Percentiles rank a stretch among this genome's conserved stretches.
Evolutionary conservation across 2,329 filamentous ascomycete genomes (phyloP).

Genomic region (Byssothecium circinans): DNA sequence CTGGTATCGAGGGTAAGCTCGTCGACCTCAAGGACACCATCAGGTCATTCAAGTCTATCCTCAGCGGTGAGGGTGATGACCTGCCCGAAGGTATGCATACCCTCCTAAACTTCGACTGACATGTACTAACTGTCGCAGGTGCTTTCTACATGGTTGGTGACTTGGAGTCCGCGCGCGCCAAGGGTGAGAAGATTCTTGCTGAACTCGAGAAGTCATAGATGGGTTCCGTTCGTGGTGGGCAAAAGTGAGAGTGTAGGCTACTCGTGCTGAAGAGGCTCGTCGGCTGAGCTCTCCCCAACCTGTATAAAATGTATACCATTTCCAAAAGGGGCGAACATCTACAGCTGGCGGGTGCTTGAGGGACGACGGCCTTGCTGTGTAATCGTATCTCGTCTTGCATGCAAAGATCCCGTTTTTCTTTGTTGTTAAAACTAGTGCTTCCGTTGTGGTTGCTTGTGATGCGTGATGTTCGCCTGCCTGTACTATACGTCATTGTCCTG

Average conservation of each 20-base stretch:
- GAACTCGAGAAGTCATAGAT: conserved; percentile 68
- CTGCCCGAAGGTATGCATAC: conserved; percentile 77
- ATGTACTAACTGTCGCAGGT: conserved; percentile 44
- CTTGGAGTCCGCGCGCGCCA: conserved; percentile 85
- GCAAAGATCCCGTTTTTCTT: conserved; percentile 39
- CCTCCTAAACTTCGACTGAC: conserved; percentile 24
- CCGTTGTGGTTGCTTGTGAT: background rate
- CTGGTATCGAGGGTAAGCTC: conserved; percentile 92
- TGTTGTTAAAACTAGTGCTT: conserved; percentile 3
- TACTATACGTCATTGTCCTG: too few species aligned
- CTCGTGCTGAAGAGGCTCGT: conserved; percentile 34
- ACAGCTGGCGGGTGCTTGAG: conserved; percentile 34
- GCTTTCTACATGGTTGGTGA: conserved; percentile 98
- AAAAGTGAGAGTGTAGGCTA: conserved; percentile 38
- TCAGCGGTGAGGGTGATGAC: conserved; percentile 91
- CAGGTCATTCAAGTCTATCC: conserved; percentile 93
- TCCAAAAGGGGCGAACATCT: conserved; percentile 33
- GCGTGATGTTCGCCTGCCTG: too few species aligned
- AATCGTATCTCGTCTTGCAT: conserved; percentile 43
- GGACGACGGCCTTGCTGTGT: conserved; percentile 41
- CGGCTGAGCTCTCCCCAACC: conserved; percentile 33
- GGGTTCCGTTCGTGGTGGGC: conserved; percentile 27
- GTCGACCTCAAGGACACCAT: conserved; percentile 99
- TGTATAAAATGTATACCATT: conserved; percentile 44
- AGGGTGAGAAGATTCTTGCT: conserved; percentile 99